Base-by-base conservation (phyloP, 768 basidiomycete species). In the Mycena floridula region DNA sequence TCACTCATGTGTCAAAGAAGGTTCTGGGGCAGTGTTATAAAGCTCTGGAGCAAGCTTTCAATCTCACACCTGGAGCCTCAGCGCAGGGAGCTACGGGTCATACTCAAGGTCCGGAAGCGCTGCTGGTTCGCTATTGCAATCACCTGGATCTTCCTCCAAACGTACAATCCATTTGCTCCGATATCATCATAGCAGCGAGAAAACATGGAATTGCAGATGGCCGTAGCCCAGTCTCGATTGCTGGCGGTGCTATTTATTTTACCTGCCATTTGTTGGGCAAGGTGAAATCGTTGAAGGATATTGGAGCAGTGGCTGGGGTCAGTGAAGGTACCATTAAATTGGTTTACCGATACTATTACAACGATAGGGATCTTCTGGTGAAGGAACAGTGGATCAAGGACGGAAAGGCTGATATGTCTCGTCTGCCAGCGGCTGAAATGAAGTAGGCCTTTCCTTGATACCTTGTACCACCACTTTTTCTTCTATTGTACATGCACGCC, bases 231-330 rank as follows among this genome's bases (percentile, higher is more conserved):
- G 89, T 97, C 42, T 96, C 96, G n/a, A 93, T 99, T 53, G 96
- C 95, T n/a, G 90, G 91, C 32, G 92, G 90, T 30, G 89, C 91
- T 16, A 92, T 99, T 48, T 92, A 87, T 68, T 97, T 98, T 66
- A 89, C 89, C 24, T 89, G 88, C 57, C 74, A 84, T 52, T 59
- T 97, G 35, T 72, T 94, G 55, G 89, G 85, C 43, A 79, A 81
- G 55, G 56, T 68, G 22, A 90, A 89, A 64, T 74, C 81, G 20
- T 75, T 85, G 39, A 81, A 82, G 64, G 91, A 97, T 57, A 93
- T 99, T 57, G 87, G 87, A 50, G 69, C 73, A 13, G 90, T 97
- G 9, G 94, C 91, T 3, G 92, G 93, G 8, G 92, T 97, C 16
- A 93, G 91, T 59, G 95, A 98, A 61, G 85, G 89, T 41, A 98